phyloP scores from a whole-genome alignment of 2,329 filamentous ascomycete genomes.

The Trichoderma harzianum region DNA sequence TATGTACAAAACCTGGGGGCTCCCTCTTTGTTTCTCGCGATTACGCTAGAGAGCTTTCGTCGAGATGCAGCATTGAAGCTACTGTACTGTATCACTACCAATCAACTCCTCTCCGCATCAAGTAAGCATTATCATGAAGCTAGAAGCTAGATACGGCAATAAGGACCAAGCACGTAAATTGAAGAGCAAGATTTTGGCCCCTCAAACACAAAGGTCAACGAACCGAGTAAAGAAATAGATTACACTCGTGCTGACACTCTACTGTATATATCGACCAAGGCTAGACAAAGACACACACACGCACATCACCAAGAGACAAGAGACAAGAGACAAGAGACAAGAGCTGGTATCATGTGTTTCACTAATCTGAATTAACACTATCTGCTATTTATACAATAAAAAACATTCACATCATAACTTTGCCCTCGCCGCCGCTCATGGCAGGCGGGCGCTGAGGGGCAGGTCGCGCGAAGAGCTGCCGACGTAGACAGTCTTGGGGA shows the following conservation, averaged over 20 bases:
- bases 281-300: too few species aligned
- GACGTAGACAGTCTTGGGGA: conserved; percentile 53
- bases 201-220: too few species aligned
- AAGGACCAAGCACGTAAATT: too few species aligned
- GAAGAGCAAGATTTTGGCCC: background rate
- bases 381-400: conserved; percentile 12
- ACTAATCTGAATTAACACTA: conserved; percentile 11
- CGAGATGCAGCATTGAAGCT: background rate
- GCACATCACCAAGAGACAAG: background rate
- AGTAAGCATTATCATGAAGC: background rate
- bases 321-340: background rate
- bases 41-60: background rate
- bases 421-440: conserved; percentile 5
- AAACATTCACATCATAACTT: conserved; percentile 11
- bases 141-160: background rate
- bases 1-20: too few species aligned
- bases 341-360: background rate
- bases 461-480: conserved; percentile 55
- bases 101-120: background rate
- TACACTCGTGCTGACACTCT: background rate
- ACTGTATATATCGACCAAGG: background rate
- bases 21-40: background rate
- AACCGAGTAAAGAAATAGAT: too few species aligned
- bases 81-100: background rate
- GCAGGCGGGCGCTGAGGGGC: conserved; percentile 35